Base-by-base conservation (phyloP, 208 protist species). In the Zelonia costaricensis region DNA sequence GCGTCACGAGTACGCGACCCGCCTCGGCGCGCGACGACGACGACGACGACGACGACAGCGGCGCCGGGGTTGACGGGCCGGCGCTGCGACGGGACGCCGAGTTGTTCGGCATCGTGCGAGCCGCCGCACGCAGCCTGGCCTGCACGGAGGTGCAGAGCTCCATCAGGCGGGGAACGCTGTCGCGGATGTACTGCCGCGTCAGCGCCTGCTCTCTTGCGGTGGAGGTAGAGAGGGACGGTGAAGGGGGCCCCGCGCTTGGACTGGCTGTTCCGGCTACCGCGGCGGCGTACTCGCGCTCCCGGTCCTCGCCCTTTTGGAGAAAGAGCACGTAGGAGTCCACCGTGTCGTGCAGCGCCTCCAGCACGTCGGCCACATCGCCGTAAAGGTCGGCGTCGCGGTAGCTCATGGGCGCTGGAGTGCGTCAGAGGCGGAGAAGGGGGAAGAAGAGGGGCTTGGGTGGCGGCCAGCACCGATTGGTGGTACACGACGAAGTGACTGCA, bases 261-360 rank as follows among this genome's bases (percentile, higher is more conserved):
- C n/a, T n/a, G n/a, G n/a, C n/a, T n/a, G n/a, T n/a, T n/a, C n/a
- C n/a, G n/a, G n/a, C 52, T 15, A 16, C 38, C 23, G 20, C 52
- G 12, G 3, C 22, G 10, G 16, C 42, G 54, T 10, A n/a, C 10
- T 46, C 40, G 9, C 16, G 39, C 8, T 45, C 28, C 12, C 7
- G 7, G 13, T 31, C 25, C 16, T 66, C 58, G 27, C 22, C 55
- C 20, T 53, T 43, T 3, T 60, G 42, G 35, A 64, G 31, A 4
- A 7, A 12, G 0, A 45, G n/a, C 39, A 69, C 13, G 39, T 69
- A 67, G 8, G 31, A n/a, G 0, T 59, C 43, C 8, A 82, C 45
- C 40, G 56, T 60, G 44, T 76, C 63, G n/a, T 60, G 58, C 27
- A 80, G 48, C 33, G 47, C 53, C 20, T 52, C 62, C 18, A 80